Percentiles rank a stretch among this genome's conserved stretches.
Evolutionary conservation across 148 eudicot genomes (phyloP).

Genomic region (Suaeda aralocaspica): DNA sequence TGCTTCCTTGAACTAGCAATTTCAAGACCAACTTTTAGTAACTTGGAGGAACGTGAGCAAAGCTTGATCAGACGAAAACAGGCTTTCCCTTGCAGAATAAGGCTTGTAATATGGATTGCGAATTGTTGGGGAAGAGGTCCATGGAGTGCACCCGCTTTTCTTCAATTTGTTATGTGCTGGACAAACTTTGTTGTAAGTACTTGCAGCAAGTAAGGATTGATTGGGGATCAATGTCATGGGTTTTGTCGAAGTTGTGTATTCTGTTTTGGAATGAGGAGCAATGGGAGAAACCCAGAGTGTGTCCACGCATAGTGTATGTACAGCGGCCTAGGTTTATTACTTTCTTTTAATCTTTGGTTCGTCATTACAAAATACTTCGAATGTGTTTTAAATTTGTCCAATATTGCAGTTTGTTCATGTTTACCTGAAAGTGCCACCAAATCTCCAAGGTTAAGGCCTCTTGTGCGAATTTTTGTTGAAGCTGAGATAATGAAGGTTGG

Average conservation of each 20-base stretch:
- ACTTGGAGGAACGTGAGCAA: conserved; percentile 35
- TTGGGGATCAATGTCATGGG: conserved; percentile 48
- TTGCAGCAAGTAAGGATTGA: conserved; percentile 48
- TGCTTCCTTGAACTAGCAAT: conserved; percentile 48
- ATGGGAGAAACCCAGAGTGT: conserved; percentile 82
- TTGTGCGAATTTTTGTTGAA: conserved; percentile 71
- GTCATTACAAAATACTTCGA: not conserved
- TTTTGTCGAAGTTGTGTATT: conserved; percentile 49
- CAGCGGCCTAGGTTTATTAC: not conserved
- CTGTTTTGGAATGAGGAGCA: conserved; percentile 78
- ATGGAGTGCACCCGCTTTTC: conserved; percentile 43
- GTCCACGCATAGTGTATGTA: conserved; percentile 38
- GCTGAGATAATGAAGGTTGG: conserved; percentile 77
- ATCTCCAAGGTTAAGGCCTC: conserved; percentile 66
- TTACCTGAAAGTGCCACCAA: conserved; percentile 91
- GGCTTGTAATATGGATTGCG: conserved; percentile 66
- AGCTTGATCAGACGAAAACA: conserved; percentile 66
- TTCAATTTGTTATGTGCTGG: conserved; percentile 34
- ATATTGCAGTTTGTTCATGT: not conserved
- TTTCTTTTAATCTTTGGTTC: conserved; percentile 1
- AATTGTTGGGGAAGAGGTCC: conserved; percentile 52
- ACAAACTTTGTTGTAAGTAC: conserved; percentile 36
- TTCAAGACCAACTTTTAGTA: conserved; percentile 45
- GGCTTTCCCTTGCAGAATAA: conserved; percentile 48
- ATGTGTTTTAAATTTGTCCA: not conserved